Evolutionary conservation across 371 early-diverging fungal genomes (phyloP), one percentile per base, ranked within the genome.

Genomic region (Mucor plumbeus): DNA sequence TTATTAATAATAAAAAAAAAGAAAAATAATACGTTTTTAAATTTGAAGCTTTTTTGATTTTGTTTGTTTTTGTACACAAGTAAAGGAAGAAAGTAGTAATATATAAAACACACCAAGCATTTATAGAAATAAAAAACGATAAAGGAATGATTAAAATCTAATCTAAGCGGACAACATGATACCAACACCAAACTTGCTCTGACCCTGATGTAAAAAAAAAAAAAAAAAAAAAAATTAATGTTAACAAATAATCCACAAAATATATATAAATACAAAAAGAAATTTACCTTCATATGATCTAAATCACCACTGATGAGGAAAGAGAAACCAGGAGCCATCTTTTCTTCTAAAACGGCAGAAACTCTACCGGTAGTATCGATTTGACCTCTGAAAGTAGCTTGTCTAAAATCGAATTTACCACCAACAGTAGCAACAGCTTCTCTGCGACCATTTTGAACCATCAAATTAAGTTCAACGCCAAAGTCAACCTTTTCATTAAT

Each of bases 351-450:
- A 17, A 97, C 90, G 59, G 94, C 90, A 60, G 89, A 86, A 15
- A 97, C 91, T 68, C 90, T 87, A 71, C 98, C 98, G 19, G 89
- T 88, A 26, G 94, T 94, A 78, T 96, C 97, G 39, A 97, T 85
- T 81, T 90, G 91, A 38, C 93, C 95, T 68, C 98, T 90, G 81
- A 97, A 88, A 48, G 94, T 95, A 55, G 98, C 91, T 57, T 87
- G 87, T 64, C 94, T 87, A 71, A 97, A 96, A 72, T 97, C 98
- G 64, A 95, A 93, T 86, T 98, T 99, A 80, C 94, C 97, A 65
- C 97, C 97, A 7, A 96, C 91, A 19, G 95, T 91, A 60, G 95
- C 95, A 63, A 96, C 88, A 56, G 95, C 98, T 63, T 97, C 96
- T 53, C 96, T 88, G 57, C 93, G 87, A 31, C 90, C 91, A 59